Conservation (phyloP, 1,139 yeast species). For the Oligophagozyma castellii region DNA sequence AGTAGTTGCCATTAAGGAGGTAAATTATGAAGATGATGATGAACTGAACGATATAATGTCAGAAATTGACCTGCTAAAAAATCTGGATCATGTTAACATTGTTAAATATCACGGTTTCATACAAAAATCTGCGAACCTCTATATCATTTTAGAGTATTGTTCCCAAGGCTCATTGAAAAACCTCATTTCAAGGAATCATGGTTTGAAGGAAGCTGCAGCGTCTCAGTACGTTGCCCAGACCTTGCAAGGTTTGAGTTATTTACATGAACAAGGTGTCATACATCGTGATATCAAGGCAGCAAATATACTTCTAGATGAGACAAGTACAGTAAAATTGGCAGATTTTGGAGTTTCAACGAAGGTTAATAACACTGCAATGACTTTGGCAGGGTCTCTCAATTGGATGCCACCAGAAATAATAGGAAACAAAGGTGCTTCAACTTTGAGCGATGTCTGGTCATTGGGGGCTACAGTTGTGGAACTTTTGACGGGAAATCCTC, state of each 20-base stretch:
- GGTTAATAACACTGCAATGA: constrained; percentile 49
- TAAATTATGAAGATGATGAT: constrained; percentile 43
- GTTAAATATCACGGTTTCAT: constrained; percentile 86
- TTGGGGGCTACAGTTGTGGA: constrained; percentile 89
- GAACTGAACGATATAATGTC: constrained; percentile 49
- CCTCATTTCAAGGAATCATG: constrained; percentile 36
- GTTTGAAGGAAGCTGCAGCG: constrained; percentile 48
- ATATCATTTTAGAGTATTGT: constrained; percentile 71
- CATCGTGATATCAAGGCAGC: constrained; percentile 96
- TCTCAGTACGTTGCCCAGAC: constrained; percentile 55
- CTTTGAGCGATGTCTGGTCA: constrained; percentile 89
- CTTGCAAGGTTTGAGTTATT: constrained; percentile 57
- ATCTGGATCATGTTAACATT: constrained; percentile 70
- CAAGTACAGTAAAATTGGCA: constrained; percentile 75
- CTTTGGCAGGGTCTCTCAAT: constrained; percentile 95
- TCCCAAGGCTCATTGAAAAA: constrained; percentile 75
- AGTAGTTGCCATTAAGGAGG: constrained; percentile 76
- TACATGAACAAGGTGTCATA: constrained; percentile 82
- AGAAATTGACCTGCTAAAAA: constrained; percentile 77
- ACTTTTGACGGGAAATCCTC: constrained; percentile 74
- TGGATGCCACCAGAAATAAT: constrained; percentile 99
- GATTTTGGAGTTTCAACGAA: constrained; percentile 98
- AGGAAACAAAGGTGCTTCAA: constrained; percentile 72
- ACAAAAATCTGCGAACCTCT: constrained; percentile 49
- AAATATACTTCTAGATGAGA: constrained; percentile 70